phyloP scores from a whole-genome alignment of 2,329 filamentous ascomycete species.

The Blastomyces gilchristii region DNA sequence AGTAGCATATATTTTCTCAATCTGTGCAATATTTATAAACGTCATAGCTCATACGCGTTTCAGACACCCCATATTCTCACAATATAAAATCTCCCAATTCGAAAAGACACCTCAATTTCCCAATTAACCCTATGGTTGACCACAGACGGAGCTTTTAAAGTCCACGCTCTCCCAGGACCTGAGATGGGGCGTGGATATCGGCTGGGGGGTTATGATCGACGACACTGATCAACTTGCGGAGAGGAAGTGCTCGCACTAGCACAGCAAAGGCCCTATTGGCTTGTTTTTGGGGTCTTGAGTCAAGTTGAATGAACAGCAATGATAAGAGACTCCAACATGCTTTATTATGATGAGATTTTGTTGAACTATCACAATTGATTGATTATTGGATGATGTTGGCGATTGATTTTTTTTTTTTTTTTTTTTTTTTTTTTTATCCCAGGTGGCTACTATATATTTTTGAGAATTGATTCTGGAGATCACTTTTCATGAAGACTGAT shows the following conservation, averaged over 20 bases:
- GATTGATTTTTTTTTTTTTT: too few relatives aligned
- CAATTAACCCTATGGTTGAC: background rate
- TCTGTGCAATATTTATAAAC: background rate
- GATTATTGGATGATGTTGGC: background rate
- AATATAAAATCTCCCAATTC: background rate
- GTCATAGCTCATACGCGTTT: background rate
- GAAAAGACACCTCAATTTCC: background rate
- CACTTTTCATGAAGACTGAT: too few relatives aligned
- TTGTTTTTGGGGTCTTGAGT: background rate
- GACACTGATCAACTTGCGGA: background rate
- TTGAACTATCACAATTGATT: too few relatives aligned
- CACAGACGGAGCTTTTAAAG: background rate
- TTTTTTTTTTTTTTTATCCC: too few relatives aligned
- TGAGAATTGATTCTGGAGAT: too few relatives aligned
- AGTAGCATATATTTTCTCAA: background rate
- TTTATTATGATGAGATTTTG: background rate
- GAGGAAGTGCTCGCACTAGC: background rate
- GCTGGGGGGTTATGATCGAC: background rate
- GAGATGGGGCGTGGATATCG: background rate
- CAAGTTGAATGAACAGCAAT: background rate
- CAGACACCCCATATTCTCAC: background rate
- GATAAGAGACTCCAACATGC: background rate
- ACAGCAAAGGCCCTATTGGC: background rate
- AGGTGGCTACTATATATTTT: too few relatives aligned
- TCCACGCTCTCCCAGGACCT: background rate